Percentiles rank a stretch among this genome's conserved stretches.
phyloP scores from a whole-genome alignment of 2,329 filamentous ascomycete species.

The Sporothrix schenckii region DNA sequence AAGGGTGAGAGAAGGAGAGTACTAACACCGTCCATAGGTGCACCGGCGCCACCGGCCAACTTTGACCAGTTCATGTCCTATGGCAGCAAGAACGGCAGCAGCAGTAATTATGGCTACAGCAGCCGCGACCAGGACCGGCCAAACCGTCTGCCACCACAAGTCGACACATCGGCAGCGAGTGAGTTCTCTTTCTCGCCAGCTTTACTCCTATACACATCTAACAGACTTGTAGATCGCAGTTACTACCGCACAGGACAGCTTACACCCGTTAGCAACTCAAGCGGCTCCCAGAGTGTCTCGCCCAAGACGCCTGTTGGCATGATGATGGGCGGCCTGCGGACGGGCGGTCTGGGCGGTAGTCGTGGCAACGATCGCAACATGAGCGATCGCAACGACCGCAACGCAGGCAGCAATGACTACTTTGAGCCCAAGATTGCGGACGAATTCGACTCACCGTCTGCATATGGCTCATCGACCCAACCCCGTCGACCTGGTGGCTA shows the following conservation, averaged over 20 bases:
- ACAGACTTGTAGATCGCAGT: constrained; percentile 53
- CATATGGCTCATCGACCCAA: constrained; percentile 39
- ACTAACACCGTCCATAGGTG: constrained; percentile 6
- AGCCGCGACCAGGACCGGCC: constrained; percentile 46
- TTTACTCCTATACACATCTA: constrained; percentile 39
- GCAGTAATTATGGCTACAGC: constrained; percentile 19
- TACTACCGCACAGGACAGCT: constrained; percentile 61
- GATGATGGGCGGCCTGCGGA: constrained; percentile 35
- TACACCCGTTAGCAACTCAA: constrained; percentile 65
- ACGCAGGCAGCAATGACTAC: constrained; percentile 47
- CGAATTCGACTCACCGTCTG: constrained; percentile 47
- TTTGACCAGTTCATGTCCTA: constrained; percentile 47
- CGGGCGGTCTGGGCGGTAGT: neutral
- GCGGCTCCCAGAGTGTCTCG: constrained; percentile 64
- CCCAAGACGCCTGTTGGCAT: constrained; percentile 59
- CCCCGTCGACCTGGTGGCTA: constrained; percentile 52
- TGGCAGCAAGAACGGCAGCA: constrained; percentile 40
- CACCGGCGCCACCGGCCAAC: constrained; percentile 30
- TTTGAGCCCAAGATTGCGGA: constrained; percentile 52
- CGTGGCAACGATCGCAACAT: constrained; percentile 26
- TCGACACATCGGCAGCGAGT: constrained; percentile 63
- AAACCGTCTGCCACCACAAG: constrained; percentile 55
- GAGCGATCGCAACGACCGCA: constrained; percentile 44
- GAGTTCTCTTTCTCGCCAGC: constrained; percentile 41
- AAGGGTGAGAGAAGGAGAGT: neutral